Evolutionary conservation across 768 basidiomycete species (phyloP).

Genomic region (Lentinula lateritia): DNA sequence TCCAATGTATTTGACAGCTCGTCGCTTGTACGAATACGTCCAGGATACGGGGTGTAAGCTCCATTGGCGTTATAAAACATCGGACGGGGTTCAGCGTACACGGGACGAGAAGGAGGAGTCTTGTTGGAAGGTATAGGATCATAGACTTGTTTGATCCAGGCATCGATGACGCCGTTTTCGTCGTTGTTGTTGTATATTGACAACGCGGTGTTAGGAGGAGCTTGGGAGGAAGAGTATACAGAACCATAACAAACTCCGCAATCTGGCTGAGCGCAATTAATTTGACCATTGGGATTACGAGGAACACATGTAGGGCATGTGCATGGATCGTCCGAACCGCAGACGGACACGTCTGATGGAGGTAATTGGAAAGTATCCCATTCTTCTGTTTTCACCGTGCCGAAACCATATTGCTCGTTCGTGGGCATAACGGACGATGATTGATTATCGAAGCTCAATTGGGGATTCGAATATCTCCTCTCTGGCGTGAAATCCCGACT

Average conservation of each 20-base stretch:
- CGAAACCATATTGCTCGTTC: neutral
- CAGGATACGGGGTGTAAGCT: neutral
- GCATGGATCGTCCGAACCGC: constrained; percentile 40
- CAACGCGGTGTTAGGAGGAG: constrained; percentile 34
- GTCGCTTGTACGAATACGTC: neutral
- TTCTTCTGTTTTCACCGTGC: neutral
- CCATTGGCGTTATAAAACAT: neutral
- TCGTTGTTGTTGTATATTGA: constrained; percentile 15
- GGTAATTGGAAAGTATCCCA: neutral
- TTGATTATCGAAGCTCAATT: neutral
- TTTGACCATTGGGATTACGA: constrained; percentile 22
- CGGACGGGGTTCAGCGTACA: neutral
- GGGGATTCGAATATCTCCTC: neutral
- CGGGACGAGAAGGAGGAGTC: neutral
- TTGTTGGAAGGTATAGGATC: neutral
- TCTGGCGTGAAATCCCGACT: constrained; percentile 8
- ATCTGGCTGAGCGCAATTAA: constrained; percentile 29
- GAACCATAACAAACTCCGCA: constrained; percentile 57
- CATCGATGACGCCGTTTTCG: constrained; percentile 37
- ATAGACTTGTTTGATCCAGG: constrained; percentile 49
- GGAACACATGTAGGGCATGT: constrained; percentile 35
- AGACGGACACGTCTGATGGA: constrained; percentile 14
- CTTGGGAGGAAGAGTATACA: constrained; percentile 33
- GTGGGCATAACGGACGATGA: neutral
- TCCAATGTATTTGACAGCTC: neutral